Evolutionary conservation across 306 rosid species (phyloP).

Genomic region (Ammopiptanthus mongolicus): DNA sequence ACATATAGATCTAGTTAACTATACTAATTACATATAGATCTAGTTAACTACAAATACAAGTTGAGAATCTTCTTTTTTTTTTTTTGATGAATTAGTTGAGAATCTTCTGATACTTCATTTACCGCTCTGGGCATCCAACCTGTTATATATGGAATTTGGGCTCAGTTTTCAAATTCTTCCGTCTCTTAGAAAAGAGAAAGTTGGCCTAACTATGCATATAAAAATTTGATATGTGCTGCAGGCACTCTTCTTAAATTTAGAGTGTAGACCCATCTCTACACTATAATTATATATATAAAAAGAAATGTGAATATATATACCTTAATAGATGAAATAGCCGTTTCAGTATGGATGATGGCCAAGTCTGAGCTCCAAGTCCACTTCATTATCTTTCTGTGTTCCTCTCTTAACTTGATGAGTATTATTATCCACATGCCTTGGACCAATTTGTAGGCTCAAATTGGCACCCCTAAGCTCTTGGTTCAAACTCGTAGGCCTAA

Average conservation of each 20-base stretch:
- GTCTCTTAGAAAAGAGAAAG: background rate
- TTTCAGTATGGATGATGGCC: constrained; percentile 50
- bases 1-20: background rate
- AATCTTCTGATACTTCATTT: constrained; percentile 2
- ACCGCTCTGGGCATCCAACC: constrained; percentile 3
- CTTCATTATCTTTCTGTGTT: constrained; percentile 38
- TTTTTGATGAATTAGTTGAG: no score
- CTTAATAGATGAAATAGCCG: background rate
- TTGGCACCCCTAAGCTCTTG: constrained; percentile 53
- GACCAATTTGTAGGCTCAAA: constrained; percentile 61
- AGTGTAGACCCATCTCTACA: background rate
- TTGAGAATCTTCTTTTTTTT: no score
- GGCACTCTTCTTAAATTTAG: background rate
- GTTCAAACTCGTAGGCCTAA: constrained; percentile 31
- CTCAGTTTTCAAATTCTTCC: background rate
- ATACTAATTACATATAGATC: no score
- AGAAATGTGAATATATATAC: constrained; percentile 6
- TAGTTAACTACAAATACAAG: no score
- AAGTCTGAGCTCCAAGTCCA: constrained; percentile 91
- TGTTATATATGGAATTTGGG: constrained; percentile 10
- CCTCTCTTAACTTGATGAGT: constrained; percentile 25
- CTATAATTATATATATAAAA: background rate
- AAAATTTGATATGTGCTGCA: background rate
- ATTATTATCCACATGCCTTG: constrained; percentile 24
- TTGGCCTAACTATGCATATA: background rate